Evolutionary conservation across 2,329 filamentous ascomycete species (phyloP), one percentile per base, ranked within the genome.

Genomic region (Colletotrichum spaethianum): DNA sequence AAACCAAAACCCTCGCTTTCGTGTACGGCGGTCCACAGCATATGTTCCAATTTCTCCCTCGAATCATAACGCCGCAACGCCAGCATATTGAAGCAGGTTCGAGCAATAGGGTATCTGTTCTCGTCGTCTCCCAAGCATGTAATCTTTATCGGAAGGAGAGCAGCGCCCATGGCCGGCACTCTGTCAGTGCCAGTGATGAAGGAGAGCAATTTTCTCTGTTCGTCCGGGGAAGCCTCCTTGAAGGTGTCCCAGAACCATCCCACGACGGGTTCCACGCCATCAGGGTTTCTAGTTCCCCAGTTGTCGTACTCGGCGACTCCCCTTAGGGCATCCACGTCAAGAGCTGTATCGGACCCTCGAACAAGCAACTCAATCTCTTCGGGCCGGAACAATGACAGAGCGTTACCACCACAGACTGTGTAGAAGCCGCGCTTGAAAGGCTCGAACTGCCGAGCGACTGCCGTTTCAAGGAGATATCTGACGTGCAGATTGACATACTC

Each of bases 401-500:
- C 95, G 79, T 96, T 97, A 44, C 95, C 94, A 44, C 93, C 93
- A 79, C 94, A 97, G 36, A 98, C 94, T 0, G 93, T 97, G 80
- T 94, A 98, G 82, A 98, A 98, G 0, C 95, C 95, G 66, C 95
- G 90, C 79, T 96, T 96, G 86, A 98, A 98, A 0, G 95, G 95
- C 79, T 97, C 94, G 75, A 97, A 98, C 78, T 98, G 95, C 50
- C 94, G 89, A 48, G 89, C 85, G 1, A 98, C 93, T 0, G 93
- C 89, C 8, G 88, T 91, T 77, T 98, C 94, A 14, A 98, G 89
- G 12, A 96, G 81, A 79, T 96, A 93, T 48, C 91, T 90, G 12
- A 97, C 89, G 79, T 97, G 97, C 2, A 94, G 85, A 75, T 96
- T 93, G 64, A 98, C 94, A 77, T 96, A 98, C 77, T 98, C 95